Percentiles rank a stretch among this genome's conserved stretches.
Conservation (phyloP, 495 filamentous ascomycete genomes). For the Penicillium arizonense region DNA sequence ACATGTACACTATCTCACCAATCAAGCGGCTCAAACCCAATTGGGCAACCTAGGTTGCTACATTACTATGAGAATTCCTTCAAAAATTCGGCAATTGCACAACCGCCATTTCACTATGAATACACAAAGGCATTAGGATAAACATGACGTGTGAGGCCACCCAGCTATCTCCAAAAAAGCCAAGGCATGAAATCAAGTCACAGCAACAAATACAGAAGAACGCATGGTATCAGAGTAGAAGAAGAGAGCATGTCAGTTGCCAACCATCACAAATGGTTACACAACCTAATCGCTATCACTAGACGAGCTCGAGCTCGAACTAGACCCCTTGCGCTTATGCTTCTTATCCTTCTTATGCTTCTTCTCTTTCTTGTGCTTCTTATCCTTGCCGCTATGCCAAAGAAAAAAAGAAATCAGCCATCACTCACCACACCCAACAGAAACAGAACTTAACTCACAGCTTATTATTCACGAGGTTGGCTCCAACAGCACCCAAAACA, state of each 20-base stretch:
- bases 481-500: constrained; percentile 43
- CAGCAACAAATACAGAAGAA: not conserved
- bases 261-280: not conserved
- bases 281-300: constrained; percentile 16
- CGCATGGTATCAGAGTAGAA: constrained; percentile 2
- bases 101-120: not conserved
- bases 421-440: not conserved
- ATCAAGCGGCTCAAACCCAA: not conserved
- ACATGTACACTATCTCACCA: not conserved
- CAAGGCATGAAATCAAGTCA: not conserved
- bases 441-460: constrained; percentile 25
- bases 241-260: not conserved
- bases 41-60: no score
- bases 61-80: not conserved
- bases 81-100: not conserved
- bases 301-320: constrained; percentile 29
- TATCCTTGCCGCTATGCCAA: constrained; percentile 19
- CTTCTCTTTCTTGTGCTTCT: constrained; percentile 33
- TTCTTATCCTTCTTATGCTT: constrained; percentile 27
- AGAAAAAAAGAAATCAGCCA: constrained; percentile 10
- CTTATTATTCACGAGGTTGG: constrained; percentile 34
- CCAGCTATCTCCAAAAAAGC: not conserved
- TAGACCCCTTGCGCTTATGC: constrained; percentile 25
- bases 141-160: not conserved
- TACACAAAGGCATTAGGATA: not conserved